phyloP scores from a whole-genome alignment of 1,284 basidiomycete species.

The Tetrapyrgos nigripes region DNA sequence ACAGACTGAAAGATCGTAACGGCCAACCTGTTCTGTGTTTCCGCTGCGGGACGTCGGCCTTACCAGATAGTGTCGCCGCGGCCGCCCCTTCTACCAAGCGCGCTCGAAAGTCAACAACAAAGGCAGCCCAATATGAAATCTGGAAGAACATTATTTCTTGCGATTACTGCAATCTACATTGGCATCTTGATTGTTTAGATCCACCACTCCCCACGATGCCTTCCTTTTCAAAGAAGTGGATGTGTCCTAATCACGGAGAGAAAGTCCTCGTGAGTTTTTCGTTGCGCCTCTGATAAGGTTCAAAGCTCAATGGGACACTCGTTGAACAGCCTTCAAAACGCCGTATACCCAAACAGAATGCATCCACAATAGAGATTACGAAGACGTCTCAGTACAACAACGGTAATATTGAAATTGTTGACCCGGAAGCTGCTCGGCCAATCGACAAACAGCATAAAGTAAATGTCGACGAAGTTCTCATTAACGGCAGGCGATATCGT shows the following conservation, averaged over 20 bases:
- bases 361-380: slow-evolving; percentile 72
- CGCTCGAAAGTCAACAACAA: slow-evolving; percentile 52
- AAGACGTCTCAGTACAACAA: slow-evolving; percentile 83
- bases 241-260: slow-evolving; percentile 97
- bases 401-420: slow-evolving; percentile 90
- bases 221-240: slow-evolving; percentile 91
- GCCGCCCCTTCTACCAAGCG: slow-evolving; percentile 61
- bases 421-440: slow-evolving; percentile 58
- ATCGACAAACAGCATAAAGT: slow-evolving; percentile 47
- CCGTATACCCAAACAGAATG: slow-evolving; percentile 76
- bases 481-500: slow-evolving; percentile 87
- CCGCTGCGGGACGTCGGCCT: slow-evolving; percentile 84
- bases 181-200: slow-evolving; percentile 96
- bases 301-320: slow-evolving; percentile 10
- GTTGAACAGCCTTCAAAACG: slow-evolving; percentile 70
- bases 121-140: slow-evolving; percentile 50
- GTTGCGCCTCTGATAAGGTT: slow-evolving; percentile 26
- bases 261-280: slow-evolving; percentile 63
- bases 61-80: slow-evolving; percentile 58
- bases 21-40: slow-evolving; percentile 88
- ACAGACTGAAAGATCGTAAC: slow-evolving; percentile 87
- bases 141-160: slow-evolving; percentile 88
- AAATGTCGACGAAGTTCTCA: slow-evolving; percentile 75
- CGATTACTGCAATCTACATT: slow-evolving; percentile 94
- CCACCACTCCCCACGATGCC: slow-evolving; percentile 92